Percentiles rank a stretch among this genome's conserved stretches.
phyloP scores from a whole-genome alignment of 2,329 filamentous ascomycete genomes.

The Cercospora canescens region DNA sequence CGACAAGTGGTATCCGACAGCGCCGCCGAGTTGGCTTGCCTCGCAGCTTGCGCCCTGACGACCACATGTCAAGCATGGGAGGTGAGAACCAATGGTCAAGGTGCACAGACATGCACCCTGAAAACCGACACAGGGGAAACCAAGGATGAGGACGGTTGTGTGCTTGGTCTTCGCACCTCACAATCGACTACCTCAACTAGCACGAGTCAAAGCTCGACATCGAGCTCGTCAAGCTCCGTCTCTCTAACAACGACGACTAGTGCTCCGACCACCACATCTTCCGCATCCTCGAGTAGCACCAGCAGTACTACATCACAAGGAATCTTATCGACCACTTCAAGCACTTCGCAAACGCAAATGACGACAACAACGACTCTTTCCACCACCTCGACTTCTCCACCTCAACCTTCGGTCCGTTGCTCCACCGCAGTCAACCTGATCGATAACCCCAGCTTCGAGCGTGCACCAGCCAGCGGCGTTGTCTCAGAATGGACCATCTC shows the following conservation, averaged over 20 bases:
- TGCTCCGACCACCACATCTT: neutral
- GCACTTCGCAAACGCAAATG: neutral
- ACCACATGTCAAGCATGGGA: neutral
- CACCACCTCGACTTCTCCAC: neutral
- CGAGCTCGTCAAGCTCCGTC: neutral
- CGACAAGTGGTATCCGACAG: neutral
- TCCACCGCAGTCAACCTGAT: neutral
- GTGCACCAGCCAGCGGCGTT: neutral
- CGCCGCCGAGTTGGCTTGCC: neutral
- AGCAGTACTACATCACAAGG: too few relatives aligned
- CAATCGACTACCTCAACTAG: neutral
- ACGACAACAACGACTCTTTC: neutral
- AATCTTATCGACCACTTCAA: neutral
- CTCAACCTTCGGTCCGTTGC: neutral
- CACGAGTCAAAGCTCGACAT: neutral
- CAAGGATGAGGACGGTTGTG: neutral
- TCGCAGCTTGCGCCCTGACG: neutral
- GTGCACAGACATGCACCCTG: neutral
- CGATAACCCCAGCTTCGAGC: neutral
- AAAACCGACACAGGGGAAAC: neutral
- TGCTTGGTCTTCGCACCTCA: neutral
- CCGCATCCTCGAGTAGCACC: neutral
- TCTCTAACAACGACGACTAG: neutral
- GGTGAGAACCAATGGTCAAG: neutral
- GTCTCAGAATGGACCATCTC: neutral